Conservation (phyloP, 1,139 yeast genomes). For the Wickerhamomyces sp. region DNA sequence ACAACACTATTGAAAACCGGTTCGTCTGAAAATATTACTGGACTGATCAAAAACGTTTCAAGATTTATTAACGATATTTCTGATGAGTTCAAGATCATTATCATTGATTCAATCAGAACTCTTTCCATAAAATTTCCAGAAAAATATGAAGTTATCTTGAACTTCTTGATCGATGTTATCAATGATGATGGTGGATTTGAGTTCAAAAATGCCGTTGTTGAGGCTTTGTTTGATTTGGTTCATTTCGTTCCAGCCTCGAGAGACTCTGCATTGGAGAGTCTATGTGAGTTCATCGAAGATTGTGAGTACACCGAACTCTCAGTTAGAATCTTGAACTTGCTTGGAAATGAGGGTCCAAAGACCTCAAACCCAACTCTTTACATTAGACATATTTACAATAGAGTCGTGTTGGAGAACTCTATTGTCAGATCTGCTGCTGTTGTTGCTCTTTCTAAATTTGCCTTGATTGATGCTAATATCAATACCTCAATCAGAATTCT, state of each 20-base stretch:
- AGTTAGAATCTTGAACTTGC: conserved; percentile 81
- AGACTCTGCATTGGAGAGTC: conserved; percentile 76
- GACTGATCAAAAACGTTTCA: conserved; percentile 81
- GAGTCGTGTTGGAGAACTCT: conserved; percentile 93
- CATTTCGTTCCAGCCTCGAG: conserved; percentile 84
- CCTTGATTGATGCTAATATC: conserved; percentile 65
- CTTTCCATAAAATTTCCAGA: conserved; percentile 90
- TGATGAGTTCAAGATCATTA: conserved; percentile 92
- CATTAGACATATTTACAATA: conserved; percentile 92
- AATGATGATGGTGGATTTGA: conserved; percentile 87
- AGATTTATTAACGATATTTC: conserved; percentile 90
- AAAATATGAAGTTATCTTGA: conserved; percentile 77
- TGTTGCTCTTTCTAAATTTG: conserved; percentile 86
- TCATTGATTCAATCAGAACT: conserved; percentile 90
- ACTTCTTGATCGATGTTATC: conserved; percentile 77
- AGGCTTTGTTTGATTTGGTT: conserved; percentile 87
- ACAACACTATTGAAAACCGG: conserved; percentile 95
- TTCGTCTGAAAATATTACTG: conserved; percentile 84
- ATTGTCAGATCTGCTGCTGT: conserved; percentile 95
- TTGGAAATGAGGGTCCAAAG: conserved; percentile 93
- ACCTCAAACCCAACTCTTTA: conserved; percentile 84
- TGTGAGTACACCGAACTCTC: conserved; percentile 94
- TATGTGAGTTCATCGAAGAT: conserved; percentile 97
- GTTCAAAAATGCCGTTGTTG: conserved; percentile 84
- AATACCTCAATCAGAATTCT: conserved; percentile 68